Evolutionary conservation across 1,284 basidiomycete genomes (phyloP).

Genomic region (Earliella scabrosa): DNA sequence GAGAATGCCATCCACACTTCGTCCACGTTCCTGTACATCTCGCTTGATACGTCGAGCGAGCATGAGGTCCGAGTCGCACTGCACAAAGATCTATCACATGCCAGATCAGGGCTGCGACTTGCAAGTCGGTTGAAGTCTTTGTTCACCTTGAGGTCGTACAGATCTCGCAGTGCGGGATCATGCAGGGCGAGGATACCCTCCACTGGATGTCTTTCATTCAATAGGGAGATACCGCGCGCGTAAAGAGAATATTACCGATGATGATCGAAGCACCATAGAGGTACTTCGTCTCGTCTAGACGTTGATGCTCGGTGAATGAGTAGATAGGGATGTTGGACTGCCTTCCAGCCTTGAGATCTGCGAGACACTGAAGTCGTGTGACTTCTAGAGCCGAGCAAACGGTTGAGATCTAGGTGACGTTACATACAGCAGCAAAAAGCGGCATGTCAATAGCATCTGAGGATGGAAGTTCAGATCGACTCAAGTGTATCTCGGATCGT

Average conservation of each 20-base stretch:
- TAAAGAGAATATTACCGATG: no score
- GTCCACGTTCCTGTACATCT: slow-evolving; percentile 87
- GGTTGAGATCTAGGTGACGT: neutral
- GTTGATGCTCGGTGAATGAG: slow-evolving; percentile 91
- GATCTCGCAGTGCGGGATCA: slow-evolving; percentile 73
- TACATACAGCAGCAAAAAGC: slow-evolving; percentile 77
- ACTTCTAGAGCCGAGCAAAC: neutral
- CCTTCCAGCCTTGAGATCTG: slow-evolving; percentile 82
- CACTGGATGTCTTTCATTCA: slow-evolving; percentile 43
- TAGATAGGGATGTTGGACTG: slow-evolving; percentile 92
- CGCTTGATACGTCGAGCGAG: slow-evolving; percentile 89
- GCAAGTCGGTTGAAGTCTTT: slow-evolving; percentile 17
- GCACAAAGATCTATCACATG: slow-evolving; percentile 68
- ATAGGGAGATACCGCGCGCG: no score
- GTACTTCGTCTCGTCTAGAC: slow-evolving; percentile 86
- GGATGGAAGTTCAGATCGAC: neutral
- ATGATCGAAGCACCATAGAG: slow-evolving; percentile 96
- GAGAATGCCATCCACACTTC: slow-evolving; percentile 86
- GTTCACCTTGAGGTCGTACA: slow-evolving; percentile 90
- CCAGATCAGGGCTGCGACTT: neutral
- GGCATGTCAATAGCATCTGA: slow-evolving; percentile 87
- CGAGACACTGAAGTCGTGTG: slow-evolving; percentile 63
- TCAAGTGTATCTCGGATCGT: no score
- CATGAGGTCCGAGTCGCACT: slow-evolving; percentile 97
- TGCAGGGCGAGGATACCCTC: slow-evolving; percentile 95